A percentile compares a stretch with the other conserved stretches of the same genome.
These are phyloP conservation scores for Pythium vanterpoolii DNA, from an alignment of 352 stramenopile species.

Conservation along the genomic window DNA sequence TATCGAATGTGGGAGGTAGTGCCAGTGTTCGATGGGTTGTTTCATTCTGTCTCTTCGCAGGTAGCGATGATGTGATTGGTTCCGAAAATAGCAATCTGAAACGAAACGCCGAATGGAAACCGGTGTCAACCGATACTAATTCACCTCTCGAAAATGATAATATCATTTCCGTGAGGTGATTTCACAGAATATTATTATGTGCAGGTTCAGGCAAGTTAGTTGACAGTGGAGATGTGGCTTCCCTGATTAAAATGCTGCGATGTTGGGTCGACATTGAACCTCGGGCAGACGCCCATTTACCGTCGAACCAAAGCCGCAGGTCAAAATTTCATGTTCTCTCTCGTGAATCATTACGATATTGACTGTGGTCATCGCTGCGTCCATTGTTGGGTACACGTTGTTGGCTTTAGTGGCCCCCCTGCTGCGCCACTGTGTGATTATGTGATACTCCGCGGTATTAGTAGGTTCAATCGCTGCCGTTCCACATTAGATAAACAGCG, in stretches of 20 bases:
- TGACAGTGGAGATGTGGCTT: too few relatives aligned
- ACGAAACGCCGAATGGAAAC: neutral
- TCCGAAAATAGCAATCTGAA: conserved; percentile 4
- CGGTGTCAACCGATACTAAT: neutral
- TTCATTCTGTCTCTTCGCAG: neutral
- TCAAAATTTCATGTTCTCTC: too few relatives aligned
- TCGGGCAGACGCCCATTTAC: too few relatives aligned
- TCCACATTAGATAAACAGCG: conserved; percentile 1
- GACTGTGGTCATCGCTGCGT: neutral
- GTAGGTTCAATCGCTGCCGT: neutral
- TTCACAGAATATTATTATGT: neutral
- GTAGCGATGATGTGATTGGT: conserved; percentile 8
- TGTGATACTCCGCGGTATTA: too few relatives aligned
- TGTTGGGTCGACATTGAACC: too few relatives aligned
- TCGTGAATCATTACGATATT: neutral
- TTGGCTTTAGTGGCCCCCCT: too few relatives aligned
- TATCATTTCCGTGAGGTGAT: neutral
- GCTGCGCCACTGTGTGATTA: too few relatives aligned
- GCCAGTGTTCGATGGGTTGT: neutral
- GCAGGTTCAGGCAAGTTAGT: too few relatives aligned
- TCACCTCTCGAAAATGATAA: neutral
- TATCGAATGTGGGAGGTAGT: conserved; percentile 1
- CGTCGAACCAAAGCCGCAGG: too few relatives aligned
- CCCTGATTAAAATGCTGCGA: too few relatives aligned
- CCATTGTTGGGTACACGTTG: too few relatives aligned